Conservation (phyloP, 768 basidiomycete species). For the Boletus reticulatus region DNA sequence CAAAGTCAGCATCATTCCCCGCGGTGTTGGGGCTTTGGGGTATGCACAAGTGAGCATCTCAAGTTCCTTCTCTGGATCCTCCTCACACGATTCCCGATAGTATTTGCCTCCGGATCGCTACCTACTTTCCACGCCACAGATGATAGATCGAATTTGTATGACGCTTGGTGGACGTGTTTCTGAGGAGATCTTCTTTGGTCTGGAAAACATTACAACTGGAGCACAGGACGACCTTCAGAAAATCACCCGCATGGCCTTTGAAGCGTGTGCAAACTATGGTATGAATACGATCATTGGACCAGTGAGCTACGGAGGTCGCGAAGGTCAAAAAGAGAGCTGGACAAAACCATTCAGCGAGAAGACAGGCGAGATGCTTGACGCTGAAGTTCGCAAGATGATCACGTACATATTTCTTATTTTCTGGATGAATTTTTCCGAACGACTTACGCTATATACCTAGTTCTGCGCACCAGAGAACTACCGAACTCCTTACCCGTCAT, state of each 20-base stretch:
- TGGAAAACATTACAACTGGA: conserved; percentile 91
- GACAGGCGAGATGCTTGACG: conserved; percentile 91
- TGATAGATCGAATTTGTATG: conserved; percentile 96
- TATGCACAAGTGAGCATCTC: conserved; percentile 77
- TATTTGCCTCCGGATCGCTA: conserved; percentile 96
- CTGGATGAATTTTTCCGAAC: background rate
- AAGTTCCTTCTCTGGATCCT: background rate
- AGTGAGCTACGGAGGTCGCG: conserved; percentile 91
- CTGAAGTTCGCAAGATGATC: conserved; percentile 94
- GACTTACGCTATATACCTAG: conserved; percentile 32
- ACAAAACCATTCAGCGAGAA: conserved; percentile 98
- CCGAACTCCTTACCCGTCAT: conserved; percentile 74
- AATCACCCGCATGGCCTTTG: conserved; percentile 97
- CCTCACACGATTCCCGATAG: conserved; percentile 36
- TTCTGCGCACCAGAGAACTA: conserved; percentile 81
- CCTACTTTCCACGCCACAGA: conserved; percentile 91
- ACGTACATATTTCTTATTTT: conserved; percentile 40
- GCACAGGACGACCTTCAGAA: conserved; percentile 98
- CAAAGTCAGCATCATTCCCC: conserved; percentile 98
- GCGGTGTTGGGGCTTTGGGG: conserved; percentile 92
- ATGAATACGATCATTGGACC: conserved; percentile 96
- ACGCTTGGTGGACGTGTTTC: conserved; percentile 96
- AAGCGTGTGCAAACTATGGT: conserved; percentile 93
- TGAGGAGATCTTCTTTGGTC: conserved; percentile 96
- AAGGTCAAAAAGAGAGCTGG: conserved; percentile 83